phyloP scores from a whole-genome alignment of 768 basidiomycete genomes.

The Kwoniella pini region DNA sequence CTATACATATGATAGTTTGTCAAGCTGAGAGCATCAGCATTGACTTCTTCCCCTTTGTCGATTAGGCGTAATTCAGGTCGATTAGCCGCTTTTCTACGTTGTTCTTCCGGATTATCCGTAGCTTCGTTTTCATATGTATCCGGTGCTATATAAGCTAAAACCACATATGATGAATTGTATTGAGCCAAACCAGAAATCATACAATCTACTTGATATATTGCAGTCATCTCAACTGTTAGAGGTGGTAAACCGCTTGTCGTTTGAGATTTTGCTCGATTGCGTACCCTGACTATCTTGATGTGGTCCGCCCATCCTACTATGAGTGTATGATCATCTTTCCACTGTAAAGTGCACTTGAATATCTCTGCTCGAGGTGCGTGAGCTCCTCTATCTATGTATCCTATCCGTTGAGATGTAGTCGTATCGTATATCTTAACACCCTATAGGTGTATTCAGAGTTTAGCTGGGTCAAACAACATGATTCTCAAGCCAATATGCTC shows the following conservation, averaged over 20 bases:
- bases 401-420: conserved; percentile 71
- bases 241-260: conserved; percentile 31
- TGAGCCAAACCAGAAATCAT: conserved; percentile 91
- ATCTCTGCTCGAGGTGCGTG: conserved; percentile 89
- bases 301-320: conserved; percentile 92
- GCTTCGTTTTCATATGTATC: conserved; percentile 73
- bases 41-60: conserved; percentile 84
- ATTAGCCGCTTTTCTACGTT: conserved; percentile 79
- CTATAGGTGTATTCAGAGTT: conserved; percentile 54
- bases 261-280: conserved; percentile 59
- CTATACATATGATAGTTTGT: conserved; percentile 77
- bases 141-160: conserved; percentile 83
- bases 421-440: conserved; percentile 94
- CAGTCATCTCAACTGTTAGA: conserved; percentile 74
- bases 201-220: conserved; percentile 88
- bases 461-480: no score
- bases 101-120: conserved; percentile 68
- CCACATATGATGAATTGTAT: conserved; percentile 66
- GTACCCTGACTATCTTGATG: conserved; percentile 77
- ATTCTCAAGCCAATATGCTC: conserved; percentile 53
- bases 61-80: conserved; percentile 95
- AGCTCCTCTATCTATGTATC: conserved; percentile 76
- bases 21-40: conserved; percentile 78
- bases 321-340: conserved; percentile 89
- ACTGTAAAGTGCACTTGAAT: conserved; percentile 86